Percentiles rank a stretch among this genome's conserved stretches.
Evolutionary conservation across 2,329 filamentous ascomycete genomes (phyloP).

Genomic region (Venturia oleaginea): DNA sequence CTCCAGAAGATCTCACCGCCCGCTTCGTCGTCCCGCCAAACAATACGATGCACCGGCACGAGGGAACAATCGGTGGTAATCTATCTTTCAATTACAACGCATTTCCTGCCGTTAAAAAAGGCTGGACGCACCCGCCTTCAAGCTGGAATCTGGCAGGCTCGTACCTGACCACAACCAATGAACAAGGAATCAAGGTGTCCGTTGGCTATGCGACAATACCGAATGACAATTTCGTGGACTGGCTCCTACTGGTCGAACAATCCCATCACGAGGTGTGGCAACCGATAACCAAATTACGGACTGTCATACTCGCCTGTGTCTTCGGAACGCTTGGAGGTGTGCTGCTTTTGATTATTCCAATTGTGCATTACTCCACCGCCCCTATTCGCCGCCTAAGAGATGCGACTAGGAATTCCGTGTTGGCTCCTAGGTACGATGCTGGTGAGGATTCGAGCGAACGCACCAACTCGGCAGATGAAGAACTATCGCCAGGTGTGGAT

Average conservation of each 20-base stretch:
- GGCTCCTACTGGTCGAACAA: constrained; percentile 77
- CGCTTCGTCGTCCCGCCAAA: constrained; percentile 28
- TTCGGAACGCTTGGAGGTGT: constrained; percentile 73
- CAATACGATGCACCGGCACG: constrained; percentile 22
- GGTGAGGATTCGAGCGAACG: not conserved
- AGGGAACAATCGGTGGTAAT: constrained; percentile 21
- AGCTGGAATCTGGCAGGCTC: constrained; percentile 59
- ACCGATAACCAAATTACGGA: constrained; percentile 65
- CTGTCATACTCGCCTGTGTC: constrained; percentile 73
- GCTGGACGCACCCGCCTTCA: constrained; percentile 45
- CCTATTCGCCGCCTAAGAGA: constrained; percentile 69
- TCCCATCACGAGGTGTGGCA: constrained; percentile 62
- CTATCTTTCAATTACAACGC: constrained; percentile 46
- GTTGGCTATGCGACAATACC: constrained; percentile 67
- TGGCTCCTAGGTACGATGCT: constrained; percentile 48
- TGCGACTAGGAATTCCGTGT: constrained; percentile 65
- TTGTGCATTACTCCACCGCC: constrained; percentile 71
- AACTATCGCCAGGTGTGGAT: constrained; percentile 28
- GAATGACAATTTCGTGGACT: constrained; percentile 60
- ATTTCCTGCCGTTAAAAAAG: constrained; percentile 55
- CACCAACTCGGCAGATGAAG: constrained; percentile 27
- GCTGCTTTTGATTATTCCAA: constrained; percentile 62
- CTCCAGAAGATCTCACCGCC: constrained; percentile 23
- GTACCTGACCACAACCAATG: constrained; percentile 60
- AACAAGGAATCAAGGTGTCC: constrained; percentile 59